Evolutionary conservation across 2,329 filamentous ascomycete species (phyloP).

Genomic region (Fusarium graminum): DNA sequence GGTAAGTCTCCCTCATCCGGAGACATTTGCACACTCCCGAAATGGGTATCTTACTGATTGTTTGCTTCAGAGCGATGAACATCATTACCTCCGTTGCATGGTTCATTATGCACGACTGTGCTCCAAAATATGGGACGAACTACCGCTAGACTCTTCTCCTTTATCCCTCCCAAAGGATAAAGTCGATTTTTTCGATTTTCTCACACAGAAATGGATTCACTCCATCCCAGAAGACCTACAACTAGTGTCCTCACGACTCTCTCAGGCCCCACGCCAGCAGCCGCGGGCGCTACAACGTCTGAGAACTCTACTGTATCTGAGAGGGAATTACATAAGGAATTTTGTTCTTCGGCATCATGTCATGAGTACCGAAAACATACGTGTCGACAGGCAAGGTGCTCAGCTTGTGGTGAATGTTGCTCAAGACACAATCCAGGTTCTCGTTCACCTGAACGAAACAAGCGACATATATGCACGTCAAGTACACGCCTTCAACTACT

Average conservation of each 20-base stretch:
- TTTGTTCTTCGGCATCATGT: conserved; percentile 9
- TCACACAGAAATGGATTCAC: conserved; percentile 20
- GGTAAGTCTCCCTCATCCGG: not conserved
- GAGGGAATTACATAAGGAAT: conserved; percentile 13
- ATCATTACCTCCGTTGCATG: conserved; percentile 16
- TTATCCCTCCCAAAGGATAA: conserved; percentile 7
- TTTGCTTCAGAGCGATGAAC: not conserved
- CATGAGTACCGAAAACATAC: conserved; percentile 1
- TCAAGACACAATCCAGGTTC: conserved; percentile 16
- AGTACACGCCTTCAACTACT: conserved; percentile 16
- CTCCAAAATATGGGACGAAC: conserved; percentile 19
- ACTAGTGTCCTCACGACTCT: conserved; percentile 17
- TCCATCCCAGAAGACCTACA: conserved; percentile 16
- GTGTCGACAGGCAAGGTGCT: conserved; percentile 5
- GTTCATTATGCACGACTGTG: conserved; percentile 6
- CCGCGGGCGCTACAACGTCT: conserved; percentile 7
- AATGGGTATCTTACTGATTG: no score
- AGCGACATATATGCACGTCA: conserved; percentile 19
- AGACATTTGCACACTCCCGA: fast-evolving
- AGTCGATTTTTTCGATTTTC: conserved; percentile 19
- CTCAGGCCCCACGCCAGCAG: conserved; percentile 12
- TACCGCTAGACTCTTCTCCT: conserved; percentile 8
- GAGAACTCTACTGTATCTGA: conserved; percentile 6
- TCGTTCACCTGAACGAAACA: conserved; percentile 18
- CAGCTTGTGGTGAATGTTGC: conserved; percentile 11